Evolutionary conservation across 495 filamentous ascomycete species (phyloP).

Genomic region (Penicillium cosmopolitanum): DNA sequence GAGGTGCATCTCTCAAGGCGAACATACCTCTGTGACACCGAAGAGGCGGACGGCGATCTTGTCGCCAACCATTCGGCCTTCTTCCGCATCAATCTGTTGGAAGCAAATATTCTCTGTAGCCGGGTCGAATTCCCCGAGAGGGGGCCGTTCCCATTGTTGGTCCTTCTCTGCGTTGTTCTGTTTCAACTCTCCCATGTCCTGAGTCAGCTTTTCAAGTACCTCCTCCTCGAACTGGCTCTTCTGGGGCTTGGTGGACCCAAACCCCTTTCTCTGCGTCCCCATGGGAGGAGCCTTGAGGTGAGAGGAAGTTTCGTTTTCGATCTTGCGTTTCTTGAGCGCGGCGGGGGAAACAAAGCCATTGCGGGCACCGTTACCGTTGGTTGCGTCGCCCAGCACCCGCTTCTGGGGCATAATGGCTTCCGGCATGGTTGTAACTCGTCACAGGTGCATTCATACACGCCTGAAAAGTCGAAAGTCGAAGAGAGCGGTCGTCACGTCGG

Average conservation of each 20-base stretch:
- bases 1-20: not conserved
- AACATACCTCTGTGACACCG: slow-evolving; percentile 85
- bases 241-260: slow-evolving; percentile 74
- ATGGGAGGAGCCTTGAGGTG: slow-evolving; percentile 63
- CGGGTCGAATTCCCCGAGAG: slow-evolving; percentile 72
- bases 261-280: slow-evolving; percentile 55
- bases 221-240: slow-evolving; percentile 94
- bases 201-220: slow-evolving; percentile 90
- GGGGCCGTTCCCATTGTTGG: slow-evolving; percentile 88
- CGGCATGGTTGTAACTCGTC: slow-evolving; percentile 47
- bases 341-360: slow-evolving; percentile 52
- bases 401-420: slow-evolving; percentile 58
- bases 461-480: not conserved
- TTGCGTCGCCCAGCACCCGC: slow-evolving; percentile 60
- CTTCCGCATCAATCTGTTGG: slow-evolving; percentile 94
- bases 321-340: slow-evolving; percentile 75
- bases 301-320: slow-evolving; percentile 60
- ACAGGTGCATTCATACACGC: slow-evolving; percentile 11
- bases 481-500: not conserved
- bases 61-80: slow-evolving; percentile 75
- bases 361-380: slow-evolving; percentile 51
- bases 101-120: slow-evolving; percentile 75
- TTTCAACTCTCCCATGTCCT: slow-evolving; percentile 85
- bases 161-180: slow-evolving; percentile 87
- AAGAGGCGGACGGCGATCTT: slow-evolving; percentile 83